Base-by-base conservation (phyloP, 164 flowering plant genomes). In the Buxus sempervirens region DNA sequence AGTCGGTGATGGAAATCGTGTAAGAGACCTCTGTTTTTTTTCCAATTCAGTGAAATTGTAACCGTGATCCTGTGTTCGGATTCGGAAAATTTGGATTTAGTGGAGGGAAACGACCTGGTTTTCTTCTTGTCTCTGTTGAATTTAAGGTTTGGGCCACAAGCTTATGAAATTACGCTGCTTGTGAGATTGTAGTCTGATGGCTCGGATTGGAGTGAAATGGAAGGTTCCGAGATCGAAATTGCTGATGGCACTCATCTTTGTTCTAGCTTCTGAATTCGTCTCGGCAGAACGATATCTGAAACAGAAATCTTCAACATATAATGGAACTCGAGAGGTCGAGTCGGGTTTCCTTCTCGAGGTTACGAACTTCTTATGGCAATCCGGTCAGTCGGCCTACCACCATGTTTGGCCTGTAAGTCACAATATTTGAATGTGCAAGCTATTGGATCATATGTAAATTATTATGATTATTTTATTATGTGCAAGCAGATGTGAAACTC, bases 401-500 rank as follows among this genome's bases (percentile, higher is more conserved):
- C 98, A 92, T 78, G 92, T 89, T 72, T 95, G 98, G 98, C 98
- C 98, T 63, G 98, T 95, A 79, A 84, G 83, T 73, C 14, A 18
- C 2, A 64, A 24, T n/a, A 60, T 23, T 65, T 42, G 23, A 1
- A 36, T 15, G 63, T n/a, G n/a, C n/a, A n/a, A 3, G 27, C n/a
- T 64, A 19, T 49, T 45, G 51, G 51, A 45, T 45, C 12, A 5
- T 10, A 45, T 10, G 1, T 45, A 45, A 45, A 15, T 45, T 45
- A 45, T 15, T 45, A 5, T 10, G 12, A 4, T 45, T 45, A 6
- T 45, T 7, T 3, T 32, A 32, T n/a, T n/a, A n/a, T n/a, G n/a
- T n/a, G n/a, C n/a, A n/a, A n/a, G n/a, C n/a, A n/a, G n/a, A n/a
- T n/a, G n/a, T n/a, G 45, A 41, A 41, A 41, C 12, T 41, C 45